These are phyloP conservation scores for Fomitopsis betulina DNA, from an alignment of 1,284 basidiomycete species.

Conservation along the genomic window DNA sequence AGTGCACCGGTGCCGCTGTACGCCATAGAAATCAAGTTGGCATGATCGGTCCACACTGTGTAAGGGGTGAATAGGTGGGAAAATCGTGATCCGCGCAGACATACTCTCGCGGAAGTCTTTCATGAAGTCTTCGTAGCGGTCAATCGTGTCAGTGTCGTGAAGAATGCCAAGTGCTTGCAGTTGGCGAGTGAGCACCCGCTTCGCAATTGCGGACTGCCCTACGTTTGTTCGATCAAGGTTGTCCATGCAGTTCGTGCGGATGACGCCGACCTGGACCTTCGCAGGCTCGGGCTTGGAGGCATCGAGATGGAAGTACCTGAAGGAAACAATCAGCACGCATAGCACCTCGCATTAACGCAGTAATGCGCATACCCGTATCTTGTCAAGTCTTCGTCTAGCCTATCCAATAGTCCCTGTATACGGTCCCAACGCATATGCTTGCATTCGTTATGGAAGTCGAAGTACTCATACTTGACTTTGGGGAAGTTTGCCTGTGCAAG, in stretches of 20 bases:
- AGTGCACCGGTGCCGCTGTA: constrained; percentile 96
- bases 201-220: constrained; percentile 85
- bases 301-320: constrained; percentile 74
- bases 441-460: constrained; percentile 98
- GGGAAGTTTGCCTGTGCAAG: constrained; percentile 50
- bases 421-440: constrained; percentile 94
- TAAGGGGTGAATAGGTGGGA: not conserved
- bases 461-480: constrained; percentile 88
- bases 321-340: not conserved
- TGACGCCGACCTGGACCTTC: constrained; percentile 58
- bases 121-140: constrained; percentile 77
- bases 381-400: constrained; percentile 70
- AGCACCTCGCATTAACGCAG: not conserved
- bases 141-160: constrained; percentile 63
- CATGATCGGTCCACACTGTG: constrained; percentile 98
- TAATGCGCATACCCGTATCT: constrained; percentile 57
- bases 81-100: constrained; percentile 24
- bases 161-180: constrained; percentile 72
- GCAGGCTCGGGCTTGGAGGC: constrained; percentile 40
- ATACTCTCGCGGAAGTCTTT: constrained; percentile 85
- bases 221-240: constrained; percentile 98
- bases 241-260: constrained; percentile 93
- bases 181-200: constrained; percentile 81
- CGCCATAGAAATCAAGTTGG: constrained; percentile 86
- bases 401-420: constrained; percentile 80